Evolutionary conservation across 1,284 basidiomycete species (phyloP), one percentile per base, ranked within the genome.

Genomic region (Ustilago loliicola): DNA sequence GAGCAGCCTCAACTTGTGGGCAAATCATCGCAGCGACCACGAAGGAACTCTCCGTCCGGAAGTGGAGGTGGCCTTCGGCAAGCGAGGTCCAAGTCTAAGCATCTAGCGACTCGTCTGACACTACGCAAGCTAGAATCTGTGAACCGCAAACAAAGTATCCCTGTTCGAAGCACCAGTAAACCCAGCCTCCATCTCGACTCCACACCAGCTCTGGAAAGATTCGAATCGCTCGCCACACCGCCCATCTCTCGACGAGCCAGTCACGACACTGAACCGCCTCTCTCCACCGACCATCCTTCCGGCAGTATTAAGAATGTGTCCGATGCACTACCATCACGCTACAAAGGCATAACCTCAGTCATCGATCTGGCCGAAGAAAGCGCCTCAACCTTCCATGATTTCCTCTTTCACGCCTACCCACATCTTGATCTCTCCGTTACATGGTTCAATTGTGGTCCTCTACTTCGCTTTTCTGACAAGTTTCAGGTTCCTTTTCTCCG

Each of bases 391-490:
- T 77, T 83, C 47, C 78, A 81, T 42, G 72, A 72, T 47, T 80
- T 81, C 29, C 71, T 83, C 23, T 60, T 57, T 51, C 77, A 77
- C 64, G 47, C 69, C 50, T 83, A 83, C 42, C 81, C 81, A 23
- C 77, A 82, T 40, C 75, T 81, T 52, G 74, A 77, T 34, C 64
- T 77, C 0, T 38, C 51, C 15, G 71, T 82, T 8, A 78, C 80
- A 2, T 82, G 80, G 81, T 64, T 40, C 50, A 78, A 79, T 47
- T 67, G 74, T 56, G 72, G 66, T 11, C 61, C 68, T 10, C 65
- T 83, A 21, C 48, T 83, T 15, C 47, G 68, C 2, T 81, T 83
- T 34, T 62, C 67, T 3, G 81, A 81, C 66, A 83, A 83, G 47
- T 80, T 76, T 42, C 74, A 76, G 27, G 80, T 82, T 4, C 66